Conservation (phyloP, 2,329 filamentous ascomycete species). For the Beauveria australis region DNA sequence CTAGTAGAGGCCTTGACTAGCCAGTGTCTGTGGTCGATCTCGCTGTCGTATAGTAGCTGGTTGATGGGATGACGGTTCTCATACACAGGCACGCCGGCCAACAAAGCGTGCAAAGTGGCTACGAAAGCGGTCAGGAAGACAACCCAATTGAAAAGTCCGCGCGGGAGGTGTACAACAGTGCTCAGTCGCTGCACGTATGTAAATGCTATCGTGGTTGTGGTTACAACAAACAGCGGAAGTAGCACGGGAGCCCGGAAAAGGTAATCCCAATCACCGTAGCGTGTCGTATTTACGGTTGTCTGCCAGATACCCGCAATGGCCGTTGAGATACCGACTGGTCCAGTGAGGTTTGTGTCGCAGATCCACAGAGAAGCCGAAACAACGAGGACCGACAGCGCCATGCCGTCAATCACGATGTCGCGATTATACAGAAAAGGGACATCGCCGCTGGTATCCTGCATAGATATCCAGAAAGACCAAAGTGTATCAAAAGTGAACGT, state of each 20-base stretch:
- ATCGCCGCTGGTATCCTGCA: background rate
- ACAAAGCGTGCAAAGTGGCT: conserved; percentile 13
- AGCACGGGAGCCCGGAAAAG: conserved; percentile 28
- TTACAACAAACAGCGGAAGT: conserved; percentile 30
- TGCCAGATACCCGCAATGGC: conserved; percentile 33
- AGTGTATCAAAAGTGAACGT: conserved; percentile 29
- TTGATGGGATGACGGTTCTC: conserved; percentile 36
- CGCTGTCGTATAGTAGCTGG: conserved; percentile 40
- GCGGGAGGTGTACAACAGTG: conserved; percentile 34
- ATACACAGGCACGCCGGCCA: conserved; percentile 28
- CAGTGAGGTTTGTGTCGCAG: conserved; percentile 37
- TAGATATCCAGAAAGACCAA: conserved; percentile 19
- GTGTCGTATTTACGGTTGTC: conserved; percentile 27
- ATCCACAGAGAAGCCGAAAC: conserved; percentile 38
- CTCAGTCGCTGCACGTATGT: conserved; percentile 35
- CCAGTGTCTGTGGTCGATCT: conserved; percentile 42
- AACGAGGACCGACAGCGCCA: conserved; percentile 35
- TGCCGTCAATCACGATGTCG: conserved; percentile 40
- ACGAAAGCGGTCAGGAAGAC: background rate
- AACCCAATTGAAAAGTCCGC: conserved; percentile 17
- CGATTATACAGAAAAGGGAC: conserved; percentile 34
- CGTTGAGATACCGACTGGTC: conserved; percentile 34
- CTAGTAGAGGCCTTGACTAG: conserved; percentile 38
- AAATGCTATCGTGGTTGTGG: conserved; percentile 34
- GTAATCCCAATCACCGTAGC: conserved; percentile 39